Conservation (phyloP, 2,329 filamentous ascomycete genomes). For the Calonectria pseudoreteaudii region DNA sequence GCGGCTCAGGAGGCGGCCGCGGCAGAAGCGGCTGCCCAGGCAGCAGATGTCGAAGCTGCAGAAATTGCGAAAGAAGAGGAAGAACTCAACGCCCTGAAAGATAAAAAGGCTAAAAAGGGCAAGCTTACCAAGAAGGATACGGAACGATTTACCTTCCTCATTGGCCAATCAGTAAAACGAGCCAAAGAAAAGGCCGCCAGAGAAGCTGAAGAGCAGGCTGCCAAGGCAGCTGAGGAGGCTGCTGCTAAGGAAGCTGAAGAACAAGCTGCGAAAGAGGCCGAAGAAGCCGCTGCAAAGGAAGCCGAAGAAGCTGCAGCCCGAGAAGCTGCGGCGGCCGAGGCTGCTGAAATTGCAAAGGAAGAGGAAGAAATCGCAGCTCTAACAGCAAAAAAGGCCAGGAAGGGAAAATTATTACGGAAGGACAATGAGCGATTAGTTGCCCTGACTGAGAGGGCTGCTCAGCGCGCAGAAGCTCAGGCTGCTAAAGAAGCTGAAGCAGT, state of each 20-base stretch:
- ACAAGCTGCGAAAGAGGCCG: conserved; percentile 31
- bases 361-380: conserved; percentile 54
- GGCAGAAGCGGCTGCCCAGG: conserved; percentile 33
- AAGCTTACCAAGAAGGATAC: conserved; percentile 39
- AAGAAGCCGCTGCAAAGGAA: conserved; percentile 43
- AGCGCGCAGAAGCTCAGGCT: conserved; percentile 22
- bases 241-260: conserved; percentile 24
- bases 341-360: conserved; percentile 46
- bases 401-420: conserved; percentile 30
- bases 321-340: conserved; percentile 30
- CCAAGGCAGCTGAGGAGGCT: conserved; percentile 22
- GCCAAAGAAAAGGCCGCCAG: conserved; percentile 36
- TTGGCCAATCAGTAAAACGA: conserved; percentile 36
- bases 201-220: conserved; percentile 35
- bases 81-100: conserved; percentile 35
- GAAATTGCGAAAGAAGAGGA: conserved; percentile 40
- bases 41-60: conserved; percentile 28
- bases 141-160: conserved; percentile 34
- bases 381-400: conserved; percentile 51
- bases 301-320: conserved; percentile 24
- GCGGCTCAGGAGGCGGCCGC: conserved; percentile 18
- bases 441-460: conserved; percentile 18
- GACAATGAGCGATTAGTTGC: conserved; percentile 20
- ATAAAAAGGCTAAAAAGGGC: conserved; percentile 50
- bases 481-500: conserved; percentile 24